Percentiles rank a stretch among this genome's conserved stretches.
phyloP scores from a whole-genome alignment of 768 basidiomycete species.

The Piloderma croceum region DNA sequence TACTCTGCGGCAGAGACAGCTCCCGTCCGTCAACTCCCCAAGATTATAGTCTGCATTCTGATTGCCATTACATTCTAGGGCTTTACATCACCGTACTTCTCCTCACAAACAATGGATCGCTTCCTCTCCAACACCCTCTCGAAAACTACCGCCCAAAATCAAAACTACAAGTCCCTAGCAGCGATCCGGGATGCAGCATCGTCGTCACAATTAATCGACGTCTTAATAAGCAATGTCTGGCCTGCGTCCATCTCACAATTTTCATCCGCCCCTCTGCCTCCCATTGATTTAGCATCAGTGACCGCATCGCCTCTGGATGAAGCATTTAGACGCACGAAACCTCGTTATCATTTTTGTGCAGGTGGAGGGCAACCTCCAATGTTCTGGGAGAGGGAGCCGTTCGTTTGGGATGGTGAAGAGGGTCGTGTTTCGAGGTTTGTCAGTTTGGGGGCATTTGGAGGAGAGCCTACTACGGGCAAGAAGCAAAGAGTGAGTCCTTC shows the following conservation, averaged over 20 bases:
- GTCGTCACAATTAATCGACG: conserved; percentile 65
- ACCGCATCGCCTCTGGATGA: conserved; percentile 61
- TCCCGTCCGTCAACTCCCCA: conserved; percentile 42
- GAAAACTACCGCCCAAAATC: conserved; percentile 37
- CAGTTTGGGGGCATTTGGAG: conserved; percentile 84
- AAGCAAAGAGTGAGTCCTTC: conserved; percentile 70
- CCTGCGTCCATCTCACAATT: conserved; percentile 59
- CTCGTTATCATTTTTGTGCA: conserved; percentile 83
- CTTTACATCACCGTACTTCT: conserved; percentile 73
- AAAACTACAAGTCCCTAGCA: conserved; percentile 59
- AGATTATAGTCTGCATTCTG: not conserved
- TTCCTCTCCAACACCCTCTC: conserved; percentile 65
- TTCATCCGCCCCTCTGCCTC: conserved; percentile 48
- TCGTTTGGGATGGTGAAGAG: conserved; percentile 70
- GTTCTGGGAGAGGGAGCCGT: conserved; percentile 97
- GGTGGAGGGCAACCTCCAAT: conserved; percentile 56
- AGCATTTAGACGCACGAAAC: conserved; percentile 58
- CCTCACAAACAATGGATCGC: conserved; percentile 61
- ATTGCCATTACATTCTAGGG: conserved; percentile 39
- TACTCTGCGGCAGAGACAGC: conserved; percentile 56
- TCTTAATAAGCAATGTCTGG: conserved; percentile 79
- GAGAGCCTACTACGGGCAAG: conserved; percentile 50
- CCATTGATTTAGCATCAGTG: conserved; percentile 34
- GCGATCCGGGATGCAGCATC: conserved; percentile 57
- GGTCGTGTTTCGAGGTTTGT: conserved; percentile 75